Conservation (phyloP, 768 basidiomycete genomes). For the Calocybe gangraenosa region DNA sequence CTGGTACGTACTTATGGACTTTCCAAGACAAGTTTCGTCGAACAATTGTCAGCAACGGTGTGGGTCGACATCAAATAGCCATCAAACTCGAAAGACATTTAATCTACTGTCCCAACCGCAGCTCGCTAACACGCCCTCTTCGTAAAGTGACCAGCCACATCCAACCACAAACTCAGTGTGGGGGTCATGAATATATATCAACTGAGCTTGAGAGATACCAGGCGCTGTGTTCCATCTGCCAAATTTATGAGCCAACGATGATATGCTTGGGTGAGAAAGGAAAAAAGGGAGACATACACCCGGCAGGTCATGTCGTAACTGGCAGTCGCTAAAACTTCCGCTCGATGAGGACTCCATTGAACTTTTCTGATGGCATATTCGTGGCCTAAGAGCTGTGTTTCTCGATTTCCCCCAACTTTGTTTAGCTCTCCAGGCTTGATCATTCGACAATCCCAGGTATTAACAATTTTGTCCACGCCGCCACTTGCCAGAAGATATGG, state of each 20-base stretch:
- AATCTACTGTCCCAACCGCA: constrained; percentile 91
- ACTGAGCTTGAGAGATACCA: constrained; percentile 40
- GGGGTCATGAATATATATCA: constrained; percentile 72
- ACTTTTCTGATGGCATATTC: constrained; percentile 89
- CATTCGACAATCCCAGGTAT: constrained; percentile 89
- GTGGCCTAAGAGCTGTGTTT: constrained; percentile 71
- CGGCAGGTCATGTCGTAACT: constrained; percentile 97
- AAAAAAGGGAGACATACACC: constrained; percentile 52
- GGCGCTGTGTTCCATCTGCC: constrained; percentile 73
- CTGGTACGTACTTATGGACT: too few species aligned
- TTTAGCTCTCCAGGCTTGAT: constrained; percentile 50
- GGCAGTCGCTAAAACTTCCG: constrained; percentile 62
- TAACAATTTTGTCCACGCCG: constrained; percentile 72
- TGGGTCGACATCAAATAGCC: too few species aligned
- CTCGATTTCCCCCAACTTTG: constrained; percentile 69
- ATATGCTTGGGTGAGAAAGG: background rate
- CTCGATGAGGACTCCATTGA: constrained; percentile 81
- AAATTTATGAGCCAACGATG: constrained; percentile 2
- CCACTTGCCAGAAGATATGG: constrained; percentile 73
- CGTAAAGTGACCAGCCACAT: constrained; percentile 88
- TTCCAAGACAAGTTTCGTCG: too few species aligned
- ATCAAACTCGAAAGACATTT: constrained; percentile 63
- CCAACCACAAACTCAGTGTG: constrained; percentile 97
- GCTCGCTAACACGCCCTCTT: constrained; percentile 81
- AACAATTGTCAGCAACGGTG: too few species aligned